phyloP scores from a whole-genome alignment of 2,329 filamentous ascomycete species.

The Daldinia sp. region DNA sequence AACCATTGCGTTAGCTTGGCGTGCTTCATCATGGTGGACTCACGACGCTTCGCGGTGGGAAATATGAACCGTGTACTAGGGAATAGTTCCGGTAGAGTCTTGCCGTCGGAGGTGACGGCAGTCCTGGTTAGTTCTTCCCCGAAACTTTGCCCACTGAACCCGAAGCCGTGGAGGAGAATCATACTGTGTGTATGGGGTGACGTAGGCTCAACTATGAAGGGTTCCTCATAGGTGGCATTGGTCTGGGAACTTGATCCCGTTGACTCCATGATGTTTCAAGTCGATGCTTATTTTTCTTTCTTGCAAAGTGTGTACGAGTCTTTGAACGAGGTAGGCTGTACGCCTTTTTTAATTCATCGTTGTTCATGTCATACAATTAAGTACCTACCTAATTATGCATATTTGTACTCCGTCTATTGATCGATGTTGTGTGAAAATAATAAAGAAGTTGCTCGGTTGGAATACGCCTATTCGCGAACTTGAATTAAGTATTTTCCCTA shows the following conservation, averaged over 20 bases:
- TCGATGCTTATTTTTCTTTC: not conserved
- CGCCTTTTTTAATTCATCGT: too few relatives aligned
- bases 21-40: slow-evolving; percentile 53
- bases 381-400: too few relatives aligned
- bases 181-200: slow-evolving; percentile 28
- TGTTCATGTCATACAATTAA: too few relatives aligned
- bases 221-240: not conserved
- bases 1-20: slow-evolving; percentile 60
- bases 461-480: too few relatives aligned
- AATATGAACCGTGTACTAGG: slow-evolving; percentile 58
- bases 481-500: too few relatives aligned
- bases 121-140: slow-evolving; percentile 46
- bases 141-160: slow-evolving; percentile 42
- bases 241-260: not conserved
- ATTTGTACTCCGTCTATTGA: too few relatives aligned
- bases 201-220: slow-evolving; percentile 38
- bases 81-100: slow-evolving; percentile 46
- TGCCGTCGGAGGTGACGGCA: slow-evolving; percentile 39
- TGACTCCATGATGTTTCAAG: not conserved
- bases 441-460: too few relatives aligned
- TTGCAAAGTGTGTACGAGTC: too few relatives aligned
- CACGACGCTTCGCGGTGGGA: slow-evolving; percentile 56
- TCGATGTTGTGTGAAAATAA: too few relatives aligned
- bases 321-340: too few relatives aligned
- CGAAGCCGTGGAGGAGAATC: slow-evolving; percentile 37